phyloP scores from a whole-genome alignment of 371 early-diverging fungal genomes.

The Catenaria anguillulae region DNA sequence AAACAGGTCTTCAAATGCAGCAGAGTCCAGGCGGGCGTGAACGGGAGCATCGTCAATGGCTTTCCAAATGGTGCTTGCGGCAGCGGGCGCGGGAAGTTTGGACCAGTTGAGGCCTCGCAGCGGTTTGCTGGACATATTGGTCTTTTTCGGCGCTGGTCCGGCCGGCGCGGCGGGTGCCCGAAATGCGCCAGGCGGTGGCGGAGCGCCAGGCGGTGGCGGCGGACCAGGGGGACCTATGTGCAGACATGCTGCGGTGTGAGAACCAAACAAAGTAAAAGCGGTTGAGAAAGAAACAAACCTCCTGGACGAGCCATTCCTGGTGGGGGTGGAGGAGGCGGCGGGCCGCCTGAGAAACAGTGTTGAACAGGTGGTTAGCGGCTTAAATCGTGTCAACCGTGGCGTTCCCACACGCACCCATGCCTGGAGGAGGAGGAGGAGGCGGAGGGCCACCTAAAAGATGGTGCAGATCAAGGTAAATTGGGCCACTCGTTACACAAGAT shows the following conservation, averaged over 20 bases:
- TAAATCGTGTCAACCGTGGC: no score
- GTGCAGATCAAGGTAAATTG: neutral
- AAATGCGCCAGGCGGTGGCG: constrained; percentile 3
- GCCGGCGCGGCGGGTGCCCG: constrained; percentile 7
- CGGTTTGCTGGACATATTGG: constrained; percentile 28
- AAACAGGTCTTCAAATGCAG: constrained; percentile 35
- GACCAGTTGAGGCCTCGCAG: constrained; percentile 39
- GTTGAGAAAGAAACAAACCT: no score
- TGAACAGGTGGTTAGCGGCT: constrained; percentile 20
- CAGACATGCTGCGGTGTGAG: no score
- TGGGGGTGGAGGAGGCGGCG: constrained; percentile 21
- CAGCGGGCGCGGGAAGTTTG: constrained; percentile 24
- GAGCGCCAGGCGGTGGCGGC: constrained; percentile 20
- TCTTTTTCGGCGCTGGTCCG: constrained; percentile 20
- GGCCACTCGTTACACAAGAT: no score
- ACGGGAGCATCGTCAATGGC: constrained; percentile 26
- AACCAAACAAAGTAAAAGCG: no score
- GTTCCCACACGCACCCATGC: no score
- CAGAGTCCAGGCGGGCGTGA: constrained; percentile 20
- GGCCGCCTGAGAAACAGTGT: constrained; percentile 15
- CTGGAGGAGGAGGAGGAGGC: constrained; percentile 17
- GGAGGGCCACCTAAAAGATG: neutral
- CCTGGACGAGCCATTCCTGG: no score
- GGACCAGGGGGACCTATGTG: constrained; percentile 21
- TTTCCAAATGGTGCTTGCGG: constrained; percentile 27